These are phyloP conservation scores for Rubroboletus pulcherrimus DNA, from an alignment of 768 basidiomycete genomes.

Conservation along the genomic window DNA sequence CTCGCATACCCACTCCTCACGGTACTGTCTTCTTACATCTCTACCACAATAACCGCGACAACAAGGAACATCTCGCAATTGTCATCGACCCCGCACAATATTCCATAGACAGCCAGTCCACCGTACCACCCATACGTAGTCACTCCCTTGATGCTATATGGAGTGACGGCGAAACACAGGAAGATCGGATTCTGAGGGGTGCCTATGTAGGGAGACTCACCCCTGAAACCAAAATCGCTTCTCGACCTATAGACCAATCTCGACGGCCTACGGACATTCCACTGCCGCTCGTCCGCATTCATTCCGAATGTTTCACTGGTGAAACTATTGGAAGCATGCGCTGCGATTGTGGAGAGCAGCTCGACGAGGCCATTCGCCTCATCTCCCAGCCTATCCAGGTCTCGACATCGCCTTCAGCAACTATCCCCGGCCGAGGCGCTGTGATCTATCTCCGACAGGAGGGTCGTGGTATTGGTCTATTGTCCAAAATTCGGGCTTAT, in stretches of 20 bases:
- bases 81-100: slow-evolving; percentile 91
- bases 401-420: slow-evolving; percentile 33
- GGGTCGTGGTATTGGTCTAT: slow-evolving; percentile 92
- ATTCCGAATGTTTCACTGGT: slow-evolving; percentile 98
- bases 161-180: slow-evolving; percentile 82
- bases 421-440: slow-evolving; percentile 82
- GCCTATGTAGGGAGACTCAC: slow-evolving; percentile 87
- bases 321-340: slow-evolving; percentile 98
- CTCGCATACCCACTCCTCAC: slow-evolving; percentile 94
- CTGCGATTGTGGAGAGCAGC: slow-evolving; percentile 97
- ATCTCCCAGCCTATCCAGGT: slow-evolving; percentile 69
- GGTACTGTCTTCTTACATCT: slow-evolving; percentile 91
- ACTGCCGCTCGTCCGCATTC: slow-evolving; percentile 86
- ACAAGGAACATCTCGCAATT: slow-evolving; percentile 93
- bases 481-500: slow-evolving; percentile 96
- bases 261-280: slow-evolving; percentile 39
- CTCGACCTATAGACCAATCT: slow-evolving; percentile 29
- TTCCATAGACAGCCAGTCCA: slow-evolving; percentile 36
- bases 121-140: slow-evolving; percentile 69
- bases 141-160: slow-evolving; percentile 78
- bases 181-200: slow-evolving; percentile 89
- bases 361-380: slow-evolving; percentile 93
- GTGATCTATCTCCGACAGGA: slow-evolving; percentile 96
- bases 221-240: slow-evolving; percentile 46
- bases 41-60: slow-evolving; percentile 90